Percentiles rank a stretch among this genome's conserved stretches.
Conservation (phyloP, 768 basidiomycete genomes). For the Suillus plorans region DNA sequence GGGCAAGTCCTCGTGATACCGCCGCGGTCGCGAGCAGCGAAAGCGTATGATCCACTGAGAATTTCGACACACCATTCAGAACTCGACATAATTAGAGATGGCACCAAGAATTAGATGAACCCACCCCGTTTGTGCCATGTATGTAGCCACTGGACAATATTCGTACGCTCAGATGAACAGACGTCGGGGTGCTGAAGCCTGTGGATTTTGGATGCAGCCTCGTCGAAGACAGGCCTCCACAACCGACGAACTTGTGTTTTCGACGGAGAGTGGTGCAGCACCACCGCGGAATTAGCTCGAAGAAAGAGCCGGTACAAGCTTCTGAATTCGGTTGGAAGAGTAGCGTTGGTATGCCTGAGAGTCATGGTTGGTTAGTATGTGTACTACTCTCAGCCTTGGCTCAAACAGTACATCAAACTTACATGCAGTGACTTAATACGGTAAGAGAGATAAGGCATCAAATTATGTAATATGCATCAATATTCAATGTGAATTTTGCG, state of each 20-base stretch:
- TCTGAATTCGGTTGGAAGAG: slow-evolving; percentile 40
- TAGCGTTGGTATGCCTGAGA: neutral
- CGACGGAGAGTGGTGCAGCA: slow-evolving; percentile 49
- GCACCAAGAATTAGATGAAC: slow-evolving; percentile 11
- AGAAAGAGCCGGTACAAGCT: slow-evolving; percentile 63
- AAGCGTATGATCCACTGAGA: slow-evolving; percentile 67
- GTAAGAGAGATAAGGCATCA: neutral
- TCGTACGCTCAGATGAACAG: slow-evolving; percentile 27
- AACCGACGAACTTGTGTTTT: slow-evolving; percentile 45
- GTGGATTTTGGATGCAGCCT: slow-evolving; percentile 43
- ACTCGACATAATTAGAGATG: slow-evolving; percentile 14
- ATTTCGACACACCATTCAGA: neutral
- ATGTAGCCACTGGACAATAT: slow-evolving; percentile 42
- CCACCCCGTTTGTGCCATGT: slow-evolving; percentile 59
- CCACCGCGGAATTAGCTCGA: slow-evolving; percentile 55
- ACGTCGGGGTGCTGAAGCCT: slow-evolving; percentile 36
- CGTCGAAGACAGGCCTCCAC: slow-evolving; percentile 56
- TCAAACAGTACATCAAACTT: neutral
- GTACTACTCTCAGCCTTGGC: neutral
- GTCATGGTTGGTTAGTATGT: neutral
- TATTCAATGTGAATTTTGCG: neutral
- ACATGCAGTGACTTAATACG: neutral
- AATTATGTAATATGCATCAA: neutral
- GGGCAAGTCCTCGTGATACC: slow-evolving; percentile 59
- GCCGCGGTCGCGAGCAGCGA: slow-evolving; percentile 61